Evolutionary conservation across 1,284 basidiomycete species (phyloP).

Genomic region (Cerioporus squamosus): DNA sequence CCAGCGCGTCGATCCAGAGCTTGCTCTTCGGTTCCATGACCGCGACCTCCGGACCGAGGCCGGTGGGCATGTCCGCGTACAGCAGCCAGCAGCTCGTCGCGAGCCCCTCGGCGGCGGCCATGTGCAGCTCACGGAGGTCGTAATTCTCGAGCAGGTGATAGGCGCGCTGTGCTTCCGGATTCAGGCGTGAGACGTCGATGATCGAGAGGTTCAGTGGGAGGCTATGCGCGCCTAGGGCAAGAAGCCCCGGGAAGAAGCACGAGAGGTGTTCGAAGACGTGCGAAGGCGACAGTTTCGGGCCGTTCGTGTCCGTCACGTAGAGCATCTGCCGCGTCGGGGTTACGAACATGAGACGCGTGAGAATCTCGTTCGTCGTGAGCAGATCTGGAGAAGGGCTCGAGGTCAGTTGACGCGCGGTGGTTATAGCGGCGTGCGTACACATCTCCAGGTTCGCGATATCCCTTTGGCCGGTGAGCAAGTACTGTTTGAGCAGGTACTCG

Average conservation of each 20-base stretch:
- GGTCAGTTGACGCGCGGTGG: background rate
- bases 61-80: conserved; percentile 65
- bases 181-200: conserved; percentile 47
- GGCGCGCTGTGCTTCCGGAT: conserved; percentile 26
- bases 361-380: conserved; percentile 59
- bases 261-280: conserved; percentile 74
- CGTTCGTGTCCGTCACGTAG: conserved; percentile 65
- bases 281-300: conserved; percentile 40
- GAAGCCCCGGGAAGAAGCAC: conserved; percentile 76
- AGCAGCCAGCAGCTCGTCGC: conserved; percentile 68
- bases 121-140: conserved; percentile 56
- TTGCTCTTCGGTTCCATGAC: conserved; percentile 37
- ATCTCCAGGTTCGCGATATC: conserved; percentile 63
- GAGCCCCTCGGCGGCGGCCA: conserved; percentile 69
- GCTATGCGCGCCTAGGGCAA: conserved; percentile 69
- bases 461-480: conserved; percentile 62
- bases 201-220: conserved; percentile 61
- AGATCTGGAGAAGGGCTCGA: conserved; percentile 50
- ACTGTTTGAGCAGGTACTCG: conserved; percentile 79
- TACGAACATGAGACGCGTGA: conserved; percentile 68
- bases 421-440: conserved; percentile 45
- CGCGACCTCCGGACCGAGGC: conserved; percentile 64
- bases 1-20: conserved; percentile 59
- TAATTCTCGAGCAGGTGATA: conserved; percentile 34
- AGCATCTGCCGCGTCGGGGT: conserved; percentile 67